Base-by-base conservation (phyloP, 192 early-diverging fungal genomes). In the Coemansia erecta region DNA sequence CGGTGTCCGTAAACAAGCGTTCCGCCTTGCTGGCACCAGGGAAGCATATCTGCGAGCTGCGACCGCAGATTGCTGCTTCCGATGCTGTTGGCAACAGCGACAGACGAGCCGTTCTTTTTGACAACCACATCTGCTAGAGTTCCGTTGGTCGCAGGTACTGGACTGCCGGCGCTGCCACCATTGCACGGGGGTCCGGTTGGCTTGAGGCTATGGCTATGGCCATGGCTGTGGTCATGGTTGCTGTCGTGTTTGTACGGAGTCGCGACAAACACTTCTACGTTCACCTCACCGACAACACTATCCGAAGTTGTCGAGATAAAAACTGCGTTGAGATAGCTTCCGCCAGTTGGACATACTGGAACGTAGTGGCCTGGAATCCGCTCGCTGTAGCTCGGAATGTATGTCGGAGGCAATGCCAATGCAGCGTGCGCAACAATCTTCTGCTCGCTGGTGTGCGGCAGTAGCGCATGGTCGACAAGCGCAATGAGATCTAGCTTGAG, bases 1-100 rank as follows among this genome's bases (percentile, higher is more conserved):
- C 94, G 90, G 73, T 95, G 94, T 8, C 94, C 94, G 73, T 93
- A 90, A 9, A 95, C 83, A 35, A 70, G 58, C 10, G 79, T 67
- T 22, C 46, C 43, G 28, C 69, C 78, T 6, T 66, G 63, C 60
- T 49, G 52, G 33, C 41, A 53, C 77, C 71, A 73, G 4, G 57
- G 49, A 11, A 28, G 50, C 33, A 40, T 42, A 11, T 64, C 63
- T 23, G 31, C 24, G 11, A 6, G 43, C 15, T n/a, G 42, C 24
- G 15, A 23, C n/a, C 17, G 18, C 12, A n/a, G 3, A 3, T 18
- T 33, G 22, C 42, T 41, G 24, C 11, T 43, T 9, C 3, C 26
- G 14, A 15, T 24, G n/a, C 41, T 44, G 40, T n/a, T 57, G 55
- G 14, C 23, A 44, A 22, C 21, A 23, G 43, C 15, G 5, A 21